Evolutionary conservation across 1,139 yeast genomes (phyloP), one percentile per base, ranked within the genome.

Genomic region (Scheffersomyces stambukii): DNA sequence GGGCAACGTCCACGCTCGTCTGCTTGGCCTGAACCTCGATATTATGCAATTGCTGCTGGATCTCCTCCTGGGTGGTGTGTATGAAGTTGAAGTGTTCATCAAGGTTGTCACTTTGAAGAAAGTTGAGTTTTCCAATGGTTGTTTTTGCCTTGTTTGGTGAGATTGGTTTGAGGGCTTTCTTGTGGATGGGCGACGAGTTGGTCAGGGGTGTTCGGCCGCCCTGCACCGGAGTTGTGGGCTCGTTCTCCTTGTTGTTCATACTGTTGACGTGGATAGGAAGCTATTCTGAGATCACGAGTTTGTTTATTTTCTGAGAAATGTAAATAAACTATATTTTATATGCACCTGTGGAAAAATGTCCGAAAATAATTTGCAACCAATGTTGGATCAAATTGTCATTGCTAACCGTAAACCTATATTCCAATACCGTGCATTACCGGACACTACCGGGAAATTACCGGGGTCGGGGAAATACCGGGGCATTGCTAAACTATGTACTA

Each of bases 1-100:
- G 66, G 3, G 51, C 58, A 32, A 65, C 44, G 38, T 65, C 72
- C 5, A 56, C 41, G 24, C 51, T 45, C 4, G 57, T 59, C 35
- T 65, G 71, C 25, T 52, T 57, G 1, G 67, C 53, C 27, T 51
- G 58, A 4, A 46, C 40, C 38, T 64, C 70, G 11, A 65, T 42
- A 23, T 48, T 44, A 30, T 48, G 42, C 25, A 65, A 38, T 33
- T 55, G 67, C 22, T 47, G 51, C 32, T 50, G 58, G 13, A 63
- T 49, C 20, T 46, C 51, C 19, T 49, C 48, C 17, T 58, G 55
- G 13, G 54, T 45, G 15, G 34, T 40, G 33, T 57, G 62, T 12
- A 59, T 45, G 20, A 46, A 45, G 12, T 46, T 41, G 29, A 58
- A 57, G 30, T 60, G 64, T 14, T 50, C 56, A 28, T 58, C 66